Evolutionary conservation across 805 yeast species (phyloP).

Genomic region (Clavispora carvajalis): DNA sequence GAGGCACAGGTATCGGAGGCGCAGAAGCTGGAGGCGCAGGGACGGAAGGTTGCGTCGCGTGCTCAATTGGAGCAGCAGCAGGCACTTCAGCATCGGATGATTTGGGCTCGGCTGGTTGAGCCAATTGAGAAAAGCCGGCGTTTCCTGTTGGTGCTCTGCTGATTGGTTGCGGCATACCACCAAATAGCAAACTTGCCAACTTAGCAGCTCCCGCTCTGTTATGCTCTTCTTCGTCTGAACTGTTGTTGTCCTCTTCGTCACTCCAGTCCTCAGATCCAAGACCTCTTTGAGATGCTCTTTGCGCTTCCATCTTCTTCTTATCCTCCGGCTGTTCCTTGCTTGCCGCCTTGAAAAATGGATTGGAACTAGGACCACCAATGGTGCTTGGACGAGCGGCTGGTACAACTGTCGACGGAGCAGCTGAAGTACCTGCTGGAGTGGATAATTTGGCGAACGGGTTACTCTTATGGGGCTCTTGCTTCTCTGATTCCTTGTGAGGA

Average conservation of each 20-base stretch:
- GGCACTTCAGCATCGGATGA: neutral
- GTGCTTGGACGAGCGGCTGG: too few relatives aligned
- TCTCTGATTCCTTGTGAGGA: conserved; percentile 5
- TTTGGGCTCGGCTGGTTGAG: neutral
- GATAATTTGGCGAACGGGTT: conserved; percentile 46
- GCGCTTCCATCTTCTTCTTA: conserved; percentile 57
- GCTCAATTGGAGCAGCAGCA: neutral
- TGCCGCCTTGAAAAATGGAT: conserved; percentile 57
- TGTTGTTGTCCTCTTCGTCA: conserved; percentile 35
- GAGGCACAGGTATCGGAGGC: neutral
- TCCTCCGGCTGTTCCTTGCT: conserved; percentile 36
- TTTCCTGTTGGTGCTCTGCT: conserved; percentile 14
- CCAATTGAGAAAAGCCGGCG: neutral
- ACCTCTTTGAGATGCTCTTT: conserved; percentile 68
- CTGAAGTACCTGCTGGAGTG: neutral
- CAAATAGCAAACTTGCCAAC: conserved; percentile 49
- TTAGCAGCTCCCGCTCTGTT: conserved; percentile 52
- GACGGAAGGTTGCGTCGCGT: neutral
- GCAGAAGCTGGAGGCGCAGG: neutral
- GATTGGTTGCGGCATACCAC: conserved; percentile 43
- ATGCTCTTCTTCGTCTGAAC: conserved; percentile 46
- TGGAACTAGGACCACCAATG: conserved; percentile 24
- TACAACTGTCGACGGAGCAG: conserved; percentile 1
- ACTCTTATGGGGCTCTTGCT: conserved; percentile 16
- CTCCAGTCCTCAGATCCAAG: conserved; percentile 43